Conservation (phyloP, 2,329 filamentous ascomycete genomes). For the Beauveria bassiana region DNA sequence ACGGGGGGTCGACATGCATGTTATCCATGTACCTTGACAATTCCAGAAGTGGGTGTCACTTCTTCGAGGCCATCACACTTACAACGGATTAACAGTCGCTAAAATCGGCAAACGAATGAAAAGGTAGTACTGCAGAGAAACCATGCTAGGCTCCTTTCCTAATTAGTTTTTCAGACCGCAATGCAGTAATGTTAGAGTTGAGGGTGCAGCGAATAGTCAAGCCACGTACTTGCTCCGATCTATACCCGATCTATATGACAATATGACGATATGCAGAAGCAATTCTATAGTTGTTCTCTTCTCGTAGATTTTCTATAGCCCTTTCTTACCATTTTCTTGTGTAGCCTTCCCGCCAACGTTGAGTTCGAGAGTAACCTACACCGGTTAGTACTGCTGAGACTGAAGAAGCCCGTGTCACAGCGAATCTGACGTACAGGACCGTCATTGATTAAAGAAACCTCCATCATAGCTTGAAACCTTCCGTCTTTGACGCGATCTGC, state of each 20-base stretch:
- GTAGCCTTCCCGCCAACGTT: slow-evolving; percentile 2
- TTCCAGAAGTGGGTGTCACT: not conserved
- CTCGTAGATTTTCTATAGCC: not conserved
- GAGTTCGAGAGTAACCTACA: slow-evolving; percentile 7
- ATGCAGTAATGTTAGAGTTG: slow-evolving; percentile 30
- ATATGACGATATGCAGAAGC: not conserved
- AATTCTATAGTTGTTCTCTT: not conserved
- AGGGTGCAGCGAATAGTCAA: not conserved
- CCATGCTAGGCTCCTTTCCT: slow-evolving; percentile 30
- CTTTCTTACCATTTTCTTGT: not conserved
- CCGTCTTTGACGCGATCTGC: slow-evolving; percentile 80
- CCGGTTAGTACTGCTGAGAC: not conserved
- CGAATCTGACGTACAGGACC: slow-evolving; percentile 45
- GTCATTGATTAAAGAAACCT: slow-evolving; percentile 87
- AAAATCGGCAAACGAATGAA: slow-evolving; percentile 14
- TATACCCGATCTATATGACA: not conserved
- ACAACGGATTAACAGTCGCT: not conserved
- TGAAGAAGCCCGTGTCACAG: not conserved
- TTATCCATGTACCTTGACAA: slow-evolving; percentile 39
- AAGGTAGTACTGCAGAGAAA: slow-evolving; percentile 43
- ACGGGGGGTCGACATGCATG: slow-evolving; percentile 50
- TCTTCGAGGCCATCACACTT: not conserved
- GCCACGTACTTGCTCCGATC: not conserved
- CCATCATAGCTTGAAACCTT: slow-evolving; percentile 99
- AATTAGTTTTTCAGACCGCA: slow-evolving; percentile 36